These are phyloP conservation scores for Suillus cothurnatus DNA, from an alignment of 768 basidiomycete genomes.

Conservation along the genomic window DNA sequence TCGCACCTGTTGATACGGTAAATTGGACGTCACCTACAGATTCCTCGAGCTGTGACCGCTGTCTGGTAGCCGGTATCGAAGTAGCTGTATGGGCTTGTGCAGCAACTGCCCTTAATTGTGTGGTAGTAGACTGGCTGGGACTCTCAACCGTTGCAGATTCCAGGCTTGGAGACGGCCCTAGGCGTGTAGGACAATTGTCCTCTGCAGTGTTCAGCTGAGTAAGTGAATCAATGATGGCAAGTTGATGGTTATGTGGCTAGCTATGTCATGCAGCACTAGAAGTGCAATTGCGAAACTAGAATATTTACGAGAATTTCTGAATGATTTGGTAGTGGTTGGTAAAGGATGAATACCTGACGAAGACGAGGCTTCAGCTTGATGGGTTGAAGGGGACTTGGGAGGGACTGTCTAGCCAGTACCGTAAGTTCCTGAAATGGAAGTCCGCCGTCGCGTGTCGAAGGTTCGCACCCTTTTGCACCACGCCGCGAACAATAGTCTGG, in stretches of 20 bases:
- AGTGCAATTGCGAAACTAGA: constrained; percentile 19
- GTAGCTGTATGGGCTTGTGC: constrained; percentile 28
- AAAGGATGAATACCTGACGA: constrained; percentile 17
- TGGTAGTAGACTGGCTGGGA: constrained; percentile 29
- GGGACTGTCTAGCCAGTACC: constrained; percentile 19
- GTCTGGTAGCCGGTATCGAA: constrained; percentile 66
- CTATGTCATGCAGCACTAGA: constrained; percentile 29
- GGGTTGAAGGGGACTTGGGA: constrained; percentile 26
- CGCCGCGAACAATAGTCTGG: neutral
- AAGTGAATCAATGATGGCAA: constrained; percentile 70
- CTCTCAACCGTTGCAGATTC: constrained; percentile 40
- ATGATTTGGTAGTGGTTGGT: constrained; percentile 22
- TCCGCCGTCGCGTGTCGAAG: constrained; percentile 26
- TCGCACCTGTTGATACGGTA: constrained; percentile 28
- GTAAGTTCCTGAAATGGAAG: constrained; percentile 26
- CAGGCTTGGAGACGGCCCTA: constrained; percentile 49
- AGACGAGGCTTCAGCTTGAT: constrained; percentile 20
- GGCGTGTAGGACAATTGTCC: constrained; percentile 50
- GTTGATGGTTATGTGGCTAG: constrained; percentile 20
- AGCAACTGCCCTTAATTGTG: constrained; percentile 29
- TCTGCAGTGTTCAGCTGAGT: constrained; percentile 56
- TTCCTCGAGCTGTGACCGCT: constrained; percentile 64
- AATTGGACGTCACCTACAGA: constrained; percentile 36
- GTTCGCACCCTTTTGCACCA: constrained; percentile 15
- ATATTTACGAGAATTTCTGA: constrained; percentile 22